These are phyloP conservation scores for Hortaea werneckii DNA, from an alignment of 2,329 filamentous ascomycete genomes.

Conservation along the genomic window DNA sequence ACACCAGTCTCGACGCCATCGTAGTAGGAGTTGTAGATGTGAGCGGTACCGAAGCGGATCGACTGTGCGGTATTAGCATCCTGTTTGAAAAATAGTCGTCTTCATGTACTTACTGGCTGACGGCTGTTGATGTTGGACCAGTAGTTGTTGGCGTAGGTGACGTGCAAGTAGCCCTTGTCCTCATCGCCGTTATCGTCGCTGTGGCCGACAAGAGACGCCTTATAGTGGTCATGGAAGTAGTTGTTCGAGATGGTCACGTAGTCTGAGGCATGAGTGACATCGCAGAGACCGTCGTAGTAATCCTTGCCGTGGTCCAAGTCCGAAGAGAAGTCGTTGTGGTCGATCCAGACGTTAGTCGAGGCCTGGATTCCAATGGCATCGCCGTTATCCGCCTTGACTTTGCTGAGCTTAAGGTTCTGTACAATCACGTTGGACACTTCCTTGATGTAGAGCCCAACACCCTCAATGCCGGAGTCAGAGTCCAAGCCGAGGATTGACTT, in stretches of 20 bases:
- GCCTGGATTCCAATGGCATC: slow-evolving; percentile 44
- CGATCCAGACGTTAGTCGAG: slow-evolving; percentile 50
- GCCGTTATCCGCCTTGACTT: slow-evolving; percentile 37
- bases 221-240: slow-evolving; percentile 51
- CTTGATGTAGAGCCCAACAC: slow-evolving; percentile 40
- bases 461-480: slow-evolving; percentile 32
- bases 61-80: too few species aligned
- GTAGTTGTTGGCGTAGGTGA: slow-evolving; percentile 60
- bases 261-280: slow-evolving; percentile 54
- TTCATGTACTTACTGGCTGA: slow-evolving; percentile 29
- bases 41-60: slow-evolving; percentile 26
- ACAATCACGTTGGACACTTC: slow-evolving; percentile 45
- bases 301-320: slow-evolving; percentile 54
- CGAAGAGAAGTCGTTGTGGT: slow-evolving; percentile 56
- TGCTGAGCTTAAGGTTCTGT: slow-evolving; percentile 45
- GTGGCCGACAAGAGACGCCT: slow-evolving; percentile 52
- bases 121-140: slow-evolving; percentile 56
- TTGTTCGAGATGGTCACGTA: slow-evolving; percentile 44
- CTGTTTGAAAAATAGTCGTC: too few species aligned
- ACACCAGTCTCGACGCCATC: slow-evolving; percentile 29
- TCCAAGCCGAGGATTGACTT: slow-evolving; percentile 44
- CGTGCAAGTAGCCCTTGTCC: slow-evolving; percentile 32
- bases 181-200: slow-evolving; percentile 44
- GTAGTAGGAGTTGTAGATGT: slow-evolving; percentile 48
- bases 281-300: slow-evolving; percentile 58